These are phyloP conservation scores for Plectosphaerella cucumerina DNA, from an alignment of 2,329 filamentous ascomycete species.

Conservation along the genomic window DNA sequence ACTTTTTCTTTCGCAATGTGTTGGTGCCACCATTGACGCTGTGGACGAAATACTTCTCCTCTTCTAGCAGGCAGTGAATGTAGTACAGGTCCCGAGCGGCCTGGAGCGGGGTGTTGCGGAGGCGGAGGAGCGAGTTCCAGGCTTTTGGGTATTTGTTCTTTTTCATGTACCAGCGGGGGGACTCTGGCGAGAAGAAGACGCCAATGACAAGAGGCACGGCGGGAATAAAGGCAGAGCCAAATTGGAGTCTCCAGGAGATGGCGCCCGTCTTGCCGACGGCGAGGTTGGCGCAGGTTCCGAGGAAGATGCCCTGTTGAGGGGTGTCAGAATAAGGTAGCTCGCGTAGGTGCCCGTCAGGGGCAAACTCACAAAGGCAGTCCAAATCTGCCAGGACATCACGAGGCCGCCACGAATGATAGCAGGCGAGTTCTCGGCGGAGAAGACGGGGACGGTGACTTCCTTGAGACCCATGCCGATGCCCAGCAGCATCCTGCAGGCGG, in stretches of 20 bases:
- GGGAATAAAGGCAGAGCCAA: constrained; percentile 62
- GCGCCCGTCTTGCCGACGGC: constrained; percentile 54
- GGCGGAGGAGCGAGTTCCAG: constrained; percentile 48
- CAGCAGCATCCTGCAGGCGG: constrained; percentile 44
- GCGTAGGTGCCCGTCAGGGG: neutral
- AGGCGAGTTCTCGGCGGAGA: constrained; percentile 48
- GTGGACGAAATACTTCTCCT: constrained; percentile 25
- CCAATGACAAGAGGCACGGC: constrained; percentile 54
- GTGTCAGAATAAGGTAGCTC: neutral
- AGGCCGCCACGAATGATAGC: constrained; percentile 52
- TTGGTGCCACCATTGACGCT: neutral
- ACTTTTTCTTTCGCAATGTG: constrained; percentile 17
- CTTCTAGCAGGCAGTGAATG: constrained; percentile 37
- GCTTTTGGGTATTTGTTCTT: constrained; percentile 52
- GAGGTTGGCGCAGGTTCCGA: constrained; percentile 56
- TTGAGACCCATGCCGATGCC: constrained; percentile 58
- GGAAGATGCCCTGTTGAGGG: constrained; percentile 26
- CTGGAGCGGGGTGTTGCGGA: constrained; percentile 56
- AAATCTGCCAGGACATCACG: constrained; percentile 71
- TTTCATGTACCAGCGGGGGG: constrained; percentile 63
- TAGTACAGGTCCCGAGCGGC: constrained; percentile 61
- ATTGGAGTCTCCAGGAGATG: constrained; percentile 60
- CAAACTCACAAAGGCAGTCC: constrained; percentile 48
- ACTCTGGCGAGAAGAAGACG: constrained; percentile 60
- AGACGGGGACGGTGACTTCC: constrained; percentile 46